Percentiles rank a stretch among this genome's conserved stretches.
These are phyloP conservation scores for Aspergillus nanangensis DNA, from an alignment of 495 filamentous ascomycete genomes.

Conservation along the genomic window DNA sequence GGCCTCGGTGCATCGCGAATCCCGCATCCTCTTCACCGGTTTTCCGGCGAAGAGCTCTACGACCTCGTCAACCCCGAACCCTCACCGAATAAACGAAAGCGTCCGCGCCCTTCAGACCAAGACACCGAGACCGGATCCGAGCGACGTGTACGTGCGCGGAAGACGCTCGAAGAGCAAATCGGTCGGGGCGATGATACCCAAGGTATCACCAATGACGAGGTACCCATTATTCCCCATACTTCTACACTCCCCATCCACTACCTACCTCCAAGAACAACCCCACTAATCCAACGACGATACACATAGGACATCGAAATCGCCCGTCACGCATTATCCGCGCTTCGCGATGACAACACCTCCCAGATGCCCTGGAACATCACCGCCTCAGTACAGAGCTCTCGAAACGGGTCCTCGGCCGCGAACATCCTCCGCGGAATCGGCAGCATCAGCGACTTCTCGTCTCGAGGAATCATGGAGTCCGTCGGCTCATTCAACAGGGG, in stretches of 20 bases:
- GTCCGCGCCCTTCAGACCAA: conserved; percentile 27
- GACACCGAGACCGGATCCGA: conserved; percentile 30
- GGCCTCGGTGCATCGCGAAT: conserved; percentile 37
- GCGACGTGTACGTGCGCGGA: conserved; percentile 41
- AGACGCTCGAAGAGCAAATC: conserved; percentile 35
- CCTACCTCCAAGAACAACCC: too few relatives aligned
- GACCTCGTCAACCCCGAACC: conserved; percentile 34
- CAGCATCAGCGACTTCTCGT: conserved; percentile 51
- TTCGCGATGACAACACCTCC: conserved; percentile 53
- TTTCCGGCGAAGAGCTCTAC: conserved; percentile 52
- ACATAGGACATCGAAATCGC: conserved; percentile 57
- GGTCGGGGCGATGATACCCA: conserved; percentile 18
- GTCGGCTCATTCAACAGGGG: conserved; percentile 1
- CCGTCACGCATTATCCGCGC: conserved; percentile 51
- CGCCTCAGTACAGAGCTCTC: conserved; percentile 54
- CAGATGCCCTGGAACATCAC: conserved; percentile 70
- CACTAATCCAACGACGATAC: too few relatives aligned
- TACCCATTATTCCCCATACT: background rate
- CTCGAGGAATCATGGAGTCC: conserved; percentile 37
- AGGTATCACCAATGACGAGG: conserved; percentile 9
- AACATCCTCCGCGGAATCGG: conserved; percentile 42
- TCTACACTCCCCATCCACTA: too few relatives aligned
- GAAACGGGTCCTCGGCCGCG: conserved; percentile 31
- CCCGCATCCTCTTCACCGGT: conserved; percentile 44
- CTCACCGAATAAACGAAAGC: conserved; percentile 31